Base-by-base conservation (phyloP, 179 eudicot species). In the Spinacia oleracea region DNA sequence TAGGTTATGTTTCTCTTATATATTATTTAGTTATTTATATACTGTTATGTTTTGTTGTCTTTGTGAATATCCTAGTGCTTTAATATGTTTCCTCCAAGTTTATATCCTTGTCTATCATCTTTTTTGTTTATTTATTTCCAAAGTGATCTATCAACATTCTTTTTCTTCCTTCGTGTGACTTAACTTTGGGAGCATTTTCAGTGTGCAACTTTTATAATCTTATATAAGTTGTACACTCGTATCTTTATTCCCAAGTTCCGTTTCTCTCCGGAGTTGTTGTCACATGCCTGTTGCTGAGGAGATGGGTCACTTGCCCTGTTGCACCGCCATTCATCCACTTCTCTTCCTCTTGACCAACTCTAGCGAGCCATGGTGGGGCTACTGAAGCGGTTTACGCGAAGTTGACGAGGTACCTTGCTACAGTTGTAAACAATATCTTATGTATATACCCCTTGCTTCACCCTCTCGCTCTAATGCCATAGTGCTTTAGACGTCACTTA, bases 1-100 rank as follows among this genome's bases (percentile, higher is more conserved):
- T 95, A 87, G 86, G 93, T 81, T 64, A 21, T 70, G 42, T 12
- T 55, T 51, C 16, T 46, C 72, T 14, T 58, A 10, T 48, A 15
- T 4, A 20, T 55, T 75, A 5, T 53, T 38, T 50, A 25, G 40
- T 43, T 78, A 14, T 70, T 23, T 73, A 0, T 78, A 5, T 35
- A 48, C 1, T n/a, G 20, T 59, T 65, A 1, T 51, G 16, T n/a
- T 23, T 34, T 23, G 45, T 15, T 70, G 0, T 46, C 55, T 70
- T 15, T 15, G 21, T 65, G 62, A 65, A 21, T 65, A 42, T 51
- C 55, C 5, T 45, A 27, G 25, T 38, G 11, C 70, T 66, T 29
- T 64, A 5, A 60, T 4, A 7, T 59, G 42, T 45, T 43, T n/a
- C 9, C 9, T 6, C 29, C 63, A 18, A 16, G 60, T 21, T 72